These are phyloP conservation scores for Angomonas ambiguus DNA, from an alignment of 208 protist genomes.

Conservation along the genomic window DNA sequence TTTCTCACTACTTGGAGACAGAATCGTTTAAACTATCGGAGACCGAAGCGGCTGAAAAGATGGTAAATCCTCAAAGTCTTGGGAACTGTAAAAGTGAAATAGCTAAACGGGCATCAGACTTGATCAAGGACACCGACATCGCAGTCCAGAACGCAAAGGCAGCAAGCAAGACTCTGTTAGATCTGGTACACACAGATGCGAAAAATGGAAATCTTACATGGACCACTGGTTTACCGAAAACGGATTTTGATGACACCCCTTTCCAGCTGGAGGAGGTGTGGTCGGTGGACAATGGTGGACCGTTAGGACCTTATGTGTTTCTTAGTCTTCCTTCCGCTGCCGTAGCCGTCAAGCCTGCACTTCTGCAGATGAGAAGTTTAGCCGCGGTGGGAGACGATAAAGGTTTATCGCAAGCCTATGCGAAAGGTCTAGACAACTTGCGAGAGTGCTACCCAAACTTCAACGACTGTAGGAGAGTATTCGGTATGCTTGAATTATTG, in stretches of 20 bases:
- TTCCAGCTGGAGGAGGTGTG: not conserved
- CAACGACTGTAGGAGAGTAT: not conserved
- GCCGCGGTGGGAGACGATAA: not conserved
- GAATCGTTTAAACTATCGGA: not conserved
- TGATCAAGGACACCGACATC: not conserved
- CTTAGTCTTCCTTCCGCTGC: conserved; percentile 1
- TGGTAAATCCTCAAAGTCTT: too few species aligned
- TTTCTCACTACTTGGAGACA: not conserved
- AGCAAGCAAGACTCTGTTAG: not conserved
- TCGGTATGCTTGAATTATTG: not conserved
- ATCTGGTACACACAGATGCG: not conserved
- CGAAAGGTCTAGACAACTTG: not conserved
- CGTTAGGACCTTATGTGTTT: not conserved
- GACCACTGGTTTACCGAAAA: not conserved
- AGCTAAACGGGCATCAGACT: not conserved
- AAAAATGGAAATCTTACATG: not conserved
- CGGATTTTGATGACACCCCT: not conserved
- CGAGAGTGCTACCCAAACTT: not conserved
- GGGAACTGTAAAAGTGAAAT: too few species aligned
- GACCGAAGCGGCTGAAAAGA: not conserved
- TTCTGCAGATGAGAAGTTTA: not conserved
- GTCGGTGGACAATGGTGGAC: not conserved
- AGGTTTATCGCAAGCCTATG: not conserved
- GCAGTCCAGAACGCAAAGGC: not conserved
- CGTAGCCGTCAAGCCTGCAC: not conserved